A percentile compares a stretch with the other conserved stretches of the same genome.
Conservation (phyloP, 202 grass and related monocot genomes). For the Brachypodium distachyon region DNA sequence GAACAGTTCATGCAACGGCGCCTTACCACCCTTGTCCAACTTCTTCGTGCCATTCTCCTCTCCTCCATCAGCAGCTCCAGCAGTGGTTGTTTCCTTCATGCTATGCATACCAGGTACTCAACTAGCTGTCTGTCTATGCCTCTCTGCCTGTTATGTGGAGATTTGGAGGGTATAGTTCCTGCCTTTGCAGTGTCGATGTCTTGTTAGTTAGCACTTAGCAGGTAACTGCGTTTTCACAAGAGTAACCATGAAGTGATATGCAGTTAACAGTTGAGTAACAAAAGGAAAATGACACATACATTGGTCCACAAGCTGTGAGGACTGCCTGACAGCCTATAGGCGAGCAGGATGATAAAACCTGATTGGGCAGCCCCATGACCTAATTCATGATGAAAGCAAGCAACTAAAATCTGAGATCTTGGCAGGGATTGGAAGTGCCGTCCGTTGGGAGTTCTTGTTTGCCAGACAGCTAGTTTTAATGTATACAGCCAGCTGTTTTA, state of each 20-base stretch:
- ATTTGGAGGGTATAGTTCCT: background rate
- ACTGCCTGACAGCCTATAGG: background rate
- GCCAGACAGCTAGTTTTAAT: background rate
- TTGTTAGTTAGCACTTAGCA: background rate
- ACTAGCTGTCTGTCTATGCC: background rate
- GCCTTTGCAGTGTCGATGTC: background rate
- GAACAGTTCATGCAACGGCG: slow-evolving; percentile 28
- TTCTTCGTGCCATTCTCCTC: background rate
- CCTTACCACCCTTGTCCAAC: background rate
- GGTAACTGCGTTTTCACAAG: background rate
- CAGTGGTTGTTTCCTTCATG: background rate
- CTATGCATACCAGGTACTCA: background rate
- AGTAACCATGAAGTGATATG: background rate
- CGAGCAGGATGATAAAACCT: background rate
- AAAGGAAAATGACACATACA: background rate
- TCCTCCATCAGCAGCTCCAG: background rate
- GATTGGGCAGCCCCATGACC: background rate
- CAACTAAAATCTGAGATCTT: background rate
- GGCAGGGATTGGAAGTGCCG: background rate
- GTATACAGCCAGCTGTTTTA: background rate
- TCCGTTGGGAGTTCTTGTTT: background rate
- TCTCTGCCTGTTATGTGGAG: background rate
- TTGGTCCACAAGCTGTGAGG: background rate
- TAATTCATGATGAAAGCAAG: background rate
- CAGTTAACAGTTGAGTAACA: background rate